These are phyloP conservation scores for Coriolopsis trogii DNA, from an alignment of 1,284 basidiomycete species.

Conservation along the genomic window DNA sequence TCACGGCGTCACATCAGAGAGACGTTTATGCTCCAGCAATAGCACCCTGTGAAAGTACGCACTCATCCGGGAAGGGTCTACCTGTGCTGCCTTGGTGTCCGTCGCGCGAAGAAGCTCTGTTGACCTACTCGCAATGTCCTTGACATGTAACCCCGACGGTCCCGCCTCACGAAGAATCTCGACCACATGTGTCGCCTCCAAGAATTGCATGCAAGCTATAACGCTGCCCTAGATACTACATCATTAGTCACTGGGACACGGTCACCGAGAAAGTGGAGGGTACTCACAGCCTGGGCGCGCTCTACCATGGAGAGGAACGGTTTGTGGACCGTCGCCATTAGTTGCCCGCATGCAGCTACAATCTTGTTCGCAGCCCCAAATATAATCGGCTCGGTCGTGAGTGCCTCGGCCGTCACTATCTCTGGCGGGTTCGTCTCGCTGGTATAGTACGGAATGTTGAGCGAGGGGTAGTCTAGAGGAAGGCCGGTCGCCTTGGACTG, in stretches of 20 bases:
- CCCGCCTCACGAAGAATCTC: slow-evolving; percentile 72
- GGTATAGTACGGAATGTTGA: slow-evolving; percentile 51
- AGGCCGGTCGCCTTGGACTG: not conserved
- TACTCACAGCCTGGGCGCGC: slow-evolving; percentile 59
- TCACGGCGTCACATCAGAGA: not conserved
- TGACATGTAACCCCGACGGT: slow-evolving; percentile 55
- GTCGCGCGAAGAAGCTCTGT: slow-evolving; percentile 8
- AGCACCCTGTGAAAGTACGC: not conserved
- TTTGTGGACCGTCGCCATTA: slow-evolving; percentile 59
- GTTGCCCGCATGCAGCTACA: slow-evolving; percentile 65
- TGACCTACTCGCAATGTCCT: slow-evolving; percentile 45
- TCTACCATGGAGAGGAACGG: slow-evolving; percentile 69
- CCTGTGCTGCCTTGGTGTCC: not conserved
- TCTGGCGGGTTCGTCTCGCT: slow-evolving; percentile 28
- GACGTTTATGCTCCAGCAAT: too few species aligned
- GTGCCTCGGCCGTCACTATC: slow-evolving; percentile 42
- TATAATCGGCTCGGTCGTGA: slow-evolving; percentile 58
- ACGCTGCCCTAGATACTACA: slow-evolving; percentile 57
- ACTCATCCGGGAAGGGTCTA: slow-evolving; percentile 19
- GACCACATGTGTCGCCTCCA: slow-evolving; percentile 66
- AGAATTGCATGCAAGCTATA: slow-evolving; percentile 65
- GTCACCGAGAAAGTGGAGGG: not conserved
- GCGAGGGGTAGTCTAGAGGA: slow-evolving; percentile 59
- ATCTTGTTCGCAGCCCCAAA: slow-evolving; percentile 58
- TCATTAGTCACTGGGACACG: not conserved